phyloP scores from a whole-genome alignment of 73 alveolate species.

The Tetrahymena borealis region DNA sequence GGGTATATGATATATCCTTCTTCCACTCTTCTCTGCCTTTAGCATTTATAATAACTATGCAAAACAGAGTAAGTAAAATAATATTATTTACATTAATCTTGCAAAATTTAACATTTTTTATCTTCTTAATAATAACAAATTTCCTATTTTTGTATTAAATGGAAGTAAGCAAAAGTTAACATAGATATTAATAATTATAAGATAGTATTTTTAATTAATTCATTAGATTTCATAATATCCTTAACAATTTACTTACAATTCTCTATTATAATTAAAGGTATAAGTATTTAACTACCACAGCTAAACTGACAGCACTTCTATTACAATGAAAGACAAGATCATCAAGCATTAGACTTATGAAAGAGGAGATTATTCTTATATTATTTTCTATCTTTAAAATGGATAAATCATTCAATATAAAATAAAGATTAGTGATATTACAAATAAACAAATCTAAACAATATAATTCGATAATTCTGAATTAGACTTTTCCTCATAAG shows the following conservation, averaged over 20 bases:
- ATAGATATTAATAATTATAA: too few species aligned
- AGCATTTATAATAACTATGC: neutral
- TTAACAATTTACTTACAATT: too few species aligned
- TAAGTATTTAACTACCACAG: neutral
- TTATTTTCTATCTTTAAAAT: neutral
- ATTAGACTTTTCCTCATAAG: neutral
- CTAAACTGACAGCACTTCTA: neutral
- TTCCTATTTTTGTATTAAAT: too few species aligned
- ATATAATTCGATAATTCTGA: neutral
- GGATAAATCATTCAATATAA: neutral
- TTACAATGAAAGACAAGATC: neutral
- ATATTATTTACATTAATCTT: too few species aligned
- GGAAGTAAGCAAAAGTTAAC: too few species aligned
- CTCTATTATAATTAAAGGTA: neutral
- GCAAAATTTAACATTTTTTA: too few species aligned
- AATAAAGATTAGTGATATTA: neutral
- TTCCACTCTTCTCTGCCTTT: neutral
- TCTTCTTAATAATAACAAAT: too few species aligned
- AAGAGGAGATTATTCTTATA: neutral
- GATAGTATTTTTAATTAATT: too few species aligned
- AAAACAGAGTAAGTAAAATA: neutral
- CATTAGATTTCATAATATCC: too few species aligned
- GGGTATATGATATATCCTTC: neutral
- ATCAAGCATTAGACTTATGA: neutral
- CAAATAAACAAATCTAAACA: neutral